Base-by-base conservation (phyloP, 164 flowering plant species). In the Vitis cinerea region DNA sequence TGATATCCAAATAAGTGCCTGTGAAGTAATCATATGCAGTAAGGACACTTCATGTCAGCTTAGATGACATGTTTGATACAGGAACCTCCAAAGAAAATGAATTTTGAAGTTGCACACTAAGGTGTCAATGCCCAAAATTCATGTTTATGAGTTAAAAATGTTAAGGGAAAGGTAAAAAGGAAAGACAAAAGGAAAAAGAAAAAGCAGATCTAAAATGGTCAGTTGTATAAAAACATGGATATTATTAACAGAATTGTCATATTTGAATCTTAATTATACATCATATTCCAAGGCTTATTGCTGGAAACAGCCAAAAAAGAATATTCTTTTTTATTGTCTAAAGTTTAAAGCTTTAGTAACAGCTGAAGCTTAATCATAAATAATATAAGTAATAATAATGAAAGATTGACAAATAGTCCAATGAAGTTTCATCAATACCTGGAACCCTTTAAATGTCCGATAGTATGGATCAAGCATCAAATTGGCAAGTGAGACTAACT, bases 401-500 rank as follows among this genome's bases (percentile, higher is more conserved):
- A 15, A 48, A 55, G 37, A 58, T 15, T 30, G n/a, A 51, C 15
- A 64, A 27, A 77, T 37, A 50, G 10, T 44, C 3, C 9, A 31
- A 48, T 7, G 12, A 53, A 10, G 30, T 10, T 49, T 15, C 11
- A n/a, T 2, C 8, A 23, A 64, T 84, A 96, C 99, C 98, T 96
- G 99, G 82, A 96, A 96, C 16, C 99, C 99, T 8, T 82, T 68
- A 48, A 96, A 81, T 73, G 99, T 96, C 48, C 99, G 84, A 75
- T 96, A 93, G 73, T 90, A 93, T 61, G 99, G 98, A 85, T 96
- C 99, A 74, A 96, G 98, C 83, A 96, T 68, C 81, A 96, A 81
- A 75, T 88, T 86, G 71, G 99, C 97, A 76, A 96, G 93, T 47
- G 99, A 83, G 65, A 96, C 91, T 83, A 96, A 75, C 75, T 96